Base-by-base conservation (phyloP, 2,329 filamentous ascomycete genomes). In the Talaromyces sp. region DNA sequence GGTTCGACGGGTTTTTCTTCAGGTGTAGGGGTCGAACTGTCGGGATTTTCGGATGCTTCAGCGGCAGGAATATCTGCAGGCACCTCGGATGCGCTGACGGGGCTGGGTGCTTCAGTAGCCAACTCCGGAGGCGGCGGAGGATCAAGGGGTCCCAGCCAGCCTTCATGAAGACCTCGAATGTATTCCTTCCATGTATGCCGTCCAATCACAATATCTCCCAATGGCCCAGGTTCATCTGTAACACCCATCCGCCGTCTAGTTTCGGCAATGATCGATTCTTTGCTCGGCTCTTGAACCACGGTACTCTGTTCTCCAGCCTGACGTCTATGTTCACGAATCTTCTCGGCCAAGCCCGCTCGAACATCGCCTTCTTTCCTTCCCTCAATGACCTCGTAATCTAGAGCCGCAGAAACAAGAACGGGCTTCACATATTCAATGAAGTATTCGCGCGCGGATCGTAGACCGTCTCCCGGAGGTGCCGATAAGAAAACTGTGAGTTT, bases 101-200 rank as follows among this genome's bases (percentile, higher is more conserved):
- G 15, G 22, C n/a, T 34, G 19, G 38, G 22, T 31, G 25, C 5
- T 53, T 40, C 49, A n/a, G 68, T 61, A 22, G 71, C 63, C 25
- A 69, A 65, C 29, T 58, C 63, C 27, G 64, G 40, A 31, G 74
- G 70, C 22, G 72, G 69, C 45, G 71, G 67, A 25, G 76, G 76
- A 53, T 90, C 86, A 51, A 96, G 81, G 7, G 95, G 93, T 0
- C 95, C 94, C 27, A 99, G 81, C 94, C 95, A 99, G 64, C 95
- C 95, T 79, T 99, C 95, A 76, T 99, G 95, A 70, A 98, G 75
- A 54, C 95, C 95, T 66, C 93, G 86, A 27, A 98, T 82, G 76
- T 98, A 99, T 79, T 99, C 95, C 80, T 97, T 99, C 95, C 95
- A 99, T 10, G 94, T 89, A 75, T 97, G 91, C 65, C 94, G 84